phyloP scores from a whole-genome alignment of 2,329 filamentous ascomycete species.

The Cyphellophora europaea region DNA sequence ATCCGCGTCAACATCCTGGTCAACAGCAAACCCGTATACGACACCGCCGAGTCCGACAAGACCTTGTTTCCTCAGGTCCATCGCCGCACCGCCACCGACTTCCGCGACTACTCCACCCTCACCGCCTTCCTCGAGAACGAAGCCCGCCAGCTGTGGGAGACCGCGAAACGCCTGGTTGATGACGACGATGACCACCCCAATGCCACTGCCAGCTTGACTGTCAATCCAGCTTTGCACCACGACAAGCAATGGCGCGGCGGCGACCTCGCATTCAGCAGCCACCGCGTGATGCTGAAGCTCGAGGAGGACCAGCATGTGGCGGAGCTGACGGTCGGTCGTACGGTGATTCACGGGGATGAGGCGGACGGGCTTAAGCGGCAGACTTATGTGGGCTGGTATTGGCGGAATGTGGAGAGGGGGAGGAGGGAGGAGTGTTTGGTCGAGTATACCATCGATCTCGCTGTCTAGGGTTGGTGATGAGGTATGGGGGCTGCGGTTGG shows the following conservation, averaged over 20 bases:
- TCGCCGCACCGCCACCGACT: no score
- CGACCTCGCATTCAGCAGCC: background rate
- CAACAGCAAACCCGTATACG: background rate
- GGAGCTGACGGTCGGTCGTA: background rate
- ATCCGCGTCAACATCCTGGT: background rate
- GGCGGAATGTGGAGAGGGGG: background rate
- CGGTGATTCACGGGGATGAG: background rate
- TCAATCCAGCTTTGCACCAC: no score
- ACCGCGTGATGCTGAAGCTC: background rate
- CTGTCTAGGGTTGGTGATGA: background rate
- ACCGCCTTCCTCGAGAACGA: no score
- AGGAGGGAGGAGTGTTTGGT: background rate
- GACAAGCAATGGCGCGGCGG: no score
- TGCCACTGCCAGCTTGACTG: no score
- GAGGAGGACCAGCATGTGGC: background rate
- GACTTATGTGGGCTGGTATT: background rate
- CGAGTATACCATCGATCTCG: background rate
- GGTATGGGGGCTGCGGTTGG: no score
- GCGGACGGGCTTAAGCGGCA: background rate
- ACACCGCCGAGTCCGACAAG: no score
- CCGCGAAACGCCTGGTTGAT: no score
- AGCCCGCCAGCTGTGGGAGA: no score
- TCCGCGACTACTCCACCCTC: no score
- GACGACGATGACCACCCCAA: no score
- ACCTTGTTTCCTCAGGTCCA: no score